Conservation (phyloP, 768 basidiomycete species). For the Boletus sp. region DNA sequence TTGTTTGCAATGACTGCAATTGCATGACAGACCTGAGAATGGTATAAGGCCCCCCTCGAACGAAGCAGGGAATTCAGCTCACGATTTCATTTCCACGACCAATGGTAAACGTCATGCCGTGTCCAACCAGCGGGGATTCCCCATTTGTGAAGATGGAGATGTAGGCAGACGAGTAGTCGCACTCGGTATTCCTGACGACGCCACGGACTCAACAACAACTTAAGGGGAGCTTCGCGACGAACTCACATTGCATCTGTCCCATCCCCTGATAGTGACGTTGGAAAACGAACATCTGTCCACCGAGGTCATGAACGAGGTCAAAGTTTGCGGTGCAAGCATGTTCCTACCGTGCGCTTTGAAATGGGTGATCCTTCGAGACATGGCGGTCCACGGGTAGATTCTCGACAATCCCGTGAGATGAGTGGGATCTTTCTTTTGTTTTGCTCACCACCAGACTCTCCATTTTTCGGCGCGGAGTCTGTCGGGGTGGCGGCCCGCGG, state of each 20-base stretch:
- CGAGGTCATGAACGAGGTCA: not conserved
- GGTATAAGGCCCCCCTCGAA: not conserved
- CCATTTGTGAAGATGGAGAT: constrained; percentile 68
- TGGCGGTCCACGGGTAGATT: not conserved
- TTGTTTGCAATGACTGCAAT: constrained; percentile 77
- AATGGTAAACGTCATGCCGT: constrained; percentile 94
- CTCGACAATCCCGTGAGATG: not conserved
- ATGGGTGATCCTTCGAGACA: constrained; percentile 46
- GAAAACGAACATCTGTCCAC: constrained; percentile 79
- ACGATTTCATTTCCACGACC: constrained; percentile 95
- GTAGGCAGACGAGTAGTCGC: constrained; percentile 95
- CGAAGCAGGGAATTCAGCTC: constrained; percentile 6
- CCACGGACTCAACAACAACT: not conserved
- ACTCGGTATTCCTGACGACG: constrained; percentile 80
- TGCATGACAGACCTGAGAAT: constrained; percentile 67
- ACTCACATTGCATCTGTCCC: constrained; percentile 89
- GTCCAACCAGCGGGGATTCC: constrained; percentile 68
- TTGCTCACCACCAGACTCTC: not conserved
- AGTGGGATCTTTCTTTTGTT: not conserved
- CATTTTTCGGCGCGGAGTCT: not conserved
- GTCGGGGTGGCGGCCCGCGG: constrained; percentile 16
- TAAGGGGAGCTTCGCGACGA: not conserved
- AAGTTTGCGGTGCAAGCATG: not conserved
- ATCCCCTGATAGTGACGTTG: constrained; percentile 87
- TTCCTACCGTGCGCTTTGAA: constrained; percentile 57